A percentile compares a stretch with the other conserved stretches of the same genome.
These are phyloP conservation scores for Saccharomyces kudriavzevii DNA, from an alignment of 805 yeast genomes.

Conservation along the genomic window DNA sequence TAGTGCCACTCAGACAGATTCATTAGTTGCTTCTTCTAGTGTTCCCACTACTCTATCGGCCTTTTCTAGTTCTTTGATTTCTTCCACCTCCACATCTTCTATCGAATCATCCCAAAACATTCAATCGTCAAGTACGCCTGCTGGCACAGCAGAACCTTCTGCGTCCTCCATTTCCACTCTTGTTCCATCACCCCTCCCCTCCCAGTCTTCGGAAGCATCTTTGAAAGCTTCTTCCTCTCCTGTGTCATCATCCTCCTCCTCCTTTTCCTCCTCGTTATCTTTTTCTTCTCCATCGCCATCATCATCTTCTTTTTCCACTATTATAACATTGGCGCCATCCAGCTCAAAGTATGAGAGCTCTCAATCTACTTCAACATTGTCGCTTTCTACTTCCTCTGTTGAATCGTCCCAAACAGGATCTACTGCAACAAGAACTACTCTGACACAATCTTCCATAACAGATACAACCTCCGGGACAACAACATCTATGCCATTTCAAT, in stretches of 20 bases:
- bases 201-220: not conserved
- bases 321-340: not conserved
- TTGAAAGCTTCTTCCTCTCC: slow-evolving; percentile 4
- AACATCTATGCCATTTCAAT: not conserved
- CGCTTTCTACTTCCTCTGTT: not conserved
- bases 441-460: slow-evolving; percentile 4
- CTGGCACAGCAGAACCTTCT: not conserved
- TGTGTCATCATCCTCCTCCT: not conserved
- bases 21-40: slow-evolving; percentile 25
- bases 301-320: slow-evolving; percentile 3
- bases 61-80: slow-evolving; percentile 10
- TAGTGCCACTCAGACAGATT: slow-evolving; percentile 1
- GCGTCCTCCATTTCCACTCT: not conserved
- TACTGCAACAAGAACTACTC: slow-evolving; percentile 5
- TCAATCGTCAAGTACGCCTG: not conserved
- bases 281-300: too few species aligned
- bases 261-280: slow-evolving; percentile 4
- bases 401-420: slow-evolving; percentile 8
- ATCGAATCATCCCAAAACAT: not conserved
- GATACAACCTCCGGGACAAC: slow-evolving; percentile 5
- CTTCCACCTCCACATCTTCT: slow-evolving; percentile 6
- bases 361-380: slow-evolving; percentile 3
- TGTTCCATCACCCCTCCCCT: not conserved
- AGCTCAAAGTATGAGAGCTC: slow-evolving; percentile 1
- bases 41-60: slow-evolving; percentile 17